Evolutionary conservation across 1,284 basidiomycete genomes (phyloP).

Genomic region (Cutaneotrichosporon sp.): DNA sequence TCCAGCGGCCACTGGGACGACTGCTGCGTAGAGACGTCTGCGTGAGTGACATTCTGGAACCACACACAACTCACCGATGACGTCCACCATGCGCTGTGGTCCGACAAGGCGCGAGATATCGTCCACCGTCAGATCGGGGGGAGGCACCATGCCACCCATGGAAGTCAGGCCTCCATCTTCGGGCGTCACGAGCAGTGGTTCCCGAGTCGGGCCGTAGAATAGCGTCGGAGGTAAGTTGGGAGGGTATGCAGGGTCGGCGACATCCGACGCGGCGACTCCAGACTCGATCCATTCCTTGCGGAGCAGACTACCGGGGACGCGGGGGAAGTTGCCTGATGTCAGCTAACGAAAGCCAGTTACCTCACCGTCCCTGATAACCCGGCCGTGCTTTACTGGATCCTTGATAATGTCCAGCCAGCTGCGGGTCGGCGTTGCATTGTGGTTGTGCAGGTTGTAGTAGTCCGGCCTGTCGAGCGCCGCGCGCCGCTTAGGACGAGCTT

Average conservation of each 20-base stretch:
- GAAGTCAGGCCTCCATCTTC: slow-evolving; percentile 40
- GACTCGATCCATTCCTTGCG: slow-evolving; percentile 35
- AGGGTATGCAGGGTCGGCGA: not conserved
- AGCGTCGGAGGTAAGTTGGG: slow-evolving; percentile 25
- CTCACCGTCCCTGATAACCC: slow-evolving; percentile 37
- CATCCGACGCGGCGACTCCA: not conserved
- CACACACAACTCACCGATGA: slow-evolving; percentile 74
- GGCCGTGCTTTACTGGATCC: slow-evolving; percentile 39
- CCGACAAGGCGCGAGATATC: slow-evolving; percentile 78
- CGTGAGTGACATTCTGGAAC: too few relatives aligned
- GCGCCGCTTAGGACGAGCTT: slow-evolving; percentile 39
- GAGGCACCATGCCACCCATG: slow-evolving; percentile 45
- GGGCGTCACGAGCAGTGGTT: slow-evolving; percentile 39
- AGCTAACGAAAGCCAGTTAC: not conserved
- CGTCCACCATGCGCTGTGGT: slow-evolving; percentile 70
- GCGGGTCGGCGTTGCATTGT: slow-evolving; percentile 43
- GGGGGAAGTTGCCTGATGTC: slow-evolving; percentile 27
- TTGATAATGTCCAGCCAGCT: slow-evolving; percentile 46
- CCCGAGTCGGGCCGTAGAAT: slow-evolving; percentile 40
- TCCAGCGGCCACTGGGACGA: slow-evolving; percentile 76
- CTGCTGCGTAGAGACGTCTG: slow-evolving; percentile 78
- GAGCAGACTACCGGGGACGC: slow-evolving; percentile 23
- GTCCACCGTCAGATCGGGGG: slow-evolving; percentile 45
- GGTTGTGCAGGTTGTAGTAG: slow-evolving; percentile 46
- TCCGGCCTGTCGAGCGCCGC: slow-evolving; percentile 40